Evolutionary conservation across 495 filamentous ascomycete genomes (phyloP).

Genomic region (Schizothecium vesticola): DNA sequence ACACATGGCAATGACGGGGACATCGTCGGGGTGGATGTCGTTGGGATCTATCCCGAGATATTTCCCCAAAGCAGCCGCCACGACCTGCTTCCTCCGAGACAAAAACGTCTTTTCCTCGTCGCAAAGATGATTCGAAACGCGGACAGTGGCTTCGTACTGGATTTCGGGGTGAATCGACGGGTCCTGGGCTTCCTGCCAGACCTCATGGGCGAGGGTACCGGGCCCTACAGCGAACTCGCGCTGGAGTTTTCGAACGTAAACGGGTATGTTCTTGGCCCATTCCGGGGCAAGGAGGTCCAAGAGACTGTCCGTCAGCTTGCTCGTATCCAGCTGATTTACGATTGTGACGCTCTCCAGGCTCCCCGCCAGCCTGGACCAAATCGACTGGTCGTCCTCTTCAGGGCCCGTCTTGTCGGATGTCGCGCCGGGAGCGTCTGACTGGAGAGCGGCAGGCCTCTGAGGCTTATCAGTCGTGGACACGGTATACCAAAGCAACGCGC

Average conservation of each 20-base stretch:
- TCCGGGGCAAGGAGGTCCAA: slow-evolving; percentile 68
- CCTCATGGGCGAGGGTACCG: slow-evolving; percentile 82
- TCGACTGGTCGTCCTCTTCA: slow-evolving; percentile 26
- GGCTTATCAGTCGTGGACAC: slow-evolving; percentile 38
- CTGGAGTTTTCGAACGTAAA: slow-evolving; percentile 76
- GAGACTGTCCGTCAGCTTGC: slow-evolving; percentile 57
- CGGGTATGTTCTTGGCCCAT: slow-evolving; percentile 74
- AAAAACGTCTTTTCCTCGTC: slow-evolving; percentile 73
- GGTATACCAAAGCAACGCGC: slow-evolving; percentile 37
- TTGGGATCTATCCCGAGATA: slow-evolving; percentile 72
- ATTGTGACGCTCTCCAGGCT: slow-evolving; percentile 56
- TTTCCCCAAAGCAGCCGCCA: slow-evolving; percentile 64
- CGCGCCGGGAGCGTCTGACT: background rate
- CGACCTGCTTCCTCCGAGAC: slow-evolving; percentile 55
- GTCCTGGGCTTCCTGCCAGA: slow-evolving; percentile 88
- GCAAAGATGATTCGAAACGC: slow-evolving; percentile 78
- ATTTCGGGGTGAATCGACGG: slow-evolving; percentile 82
- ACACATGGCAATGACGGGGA: slow-evolving; percentile 87
- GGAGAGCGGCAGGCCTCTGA: slow-evolving; percentile 21
- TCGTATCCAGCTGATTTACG: slow-evolving; percentile 49
- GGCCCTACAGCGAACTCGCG: slow-evolving; percentile 79
- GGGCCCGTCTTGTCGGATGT: background rate
- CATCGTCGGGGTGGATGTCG: slow-evolving; percentile 87
- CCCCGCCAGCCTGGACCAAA: slow-evolving; percentile 56
- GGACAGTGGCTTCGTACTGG: slow-evolving; percentile 66